A percentile compares a stretch with the other conserved stretches of the same genome.
Evolutionary conservation across 2,329 filamentous ascomycete genomes (phyloP).

Genomic region (Cucurbitaria berberidis): DNA sequence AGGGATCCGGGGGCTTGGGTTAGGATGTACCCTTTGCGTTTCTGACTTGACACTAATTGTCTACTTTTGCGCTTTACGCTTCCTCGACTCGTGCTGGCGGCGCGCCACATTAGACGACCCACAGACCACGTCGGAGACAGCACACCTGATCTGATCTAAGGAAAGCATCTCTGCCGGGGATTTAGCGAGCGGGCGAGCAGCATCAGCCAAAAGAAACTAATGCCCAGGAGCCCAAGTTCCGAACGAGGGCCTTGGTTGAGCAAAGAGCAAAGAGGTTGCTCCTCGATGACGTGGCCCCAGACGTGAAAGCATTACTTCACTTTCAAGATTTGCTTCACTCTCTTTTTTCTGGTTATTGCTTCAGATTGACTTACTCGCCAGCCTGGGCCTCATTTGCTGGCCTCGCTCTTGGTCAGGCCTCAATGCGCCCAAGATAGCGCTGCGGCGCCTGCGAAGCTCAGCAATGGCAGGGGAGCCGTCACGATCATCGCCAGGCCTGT

Average conservation of each 20-base stretch:
- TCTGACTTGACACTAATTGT: slow-evolving; percentile 42
- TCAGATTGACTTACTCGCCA: slow-evolving; percentile 30
- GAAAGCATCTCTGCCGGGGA: slow-evolving; percentile 35
- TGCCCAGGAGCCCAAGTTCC: slow-evolving; percentile 33
- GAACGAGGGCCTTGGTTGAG: slow-evolving; percentile 36
- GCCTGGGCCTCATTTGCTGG: slow-evolving; percentile 36
- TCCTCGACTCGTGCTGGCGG: slow-evolving; percentile 44
- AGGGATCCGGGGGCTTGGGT: slow-evolving; percentile 46
- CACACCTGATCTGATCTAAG: slow-evolving; percentile 42
- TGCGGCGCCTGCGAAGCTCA: slow-evolving; percentile 31
- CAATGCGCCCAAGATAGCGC: slow-evolving; percentile 39
- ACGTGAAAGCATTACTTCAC: slow-evolving; percentile 31
- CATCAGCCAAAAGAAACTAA: slow-evolving; percentile 34
- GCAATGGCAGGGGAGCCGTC: slow-evolving; percentile 29
- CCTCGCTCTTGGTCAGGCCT: slow-evolving; percentile 34
- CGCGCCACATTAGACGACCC: slow-evolving; percentile 45
- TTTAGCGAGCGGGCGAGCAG: slow-evolving; percentile 39
- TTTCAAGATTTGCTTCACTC: slow-evolving; percentile 22
- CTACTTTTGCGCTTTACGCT: slow-evolving; percentile 38
- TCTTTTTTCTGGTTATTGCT: slow-evolving; percentile 32
- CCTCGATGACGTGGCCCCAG: slow-evolving; percentile 44
- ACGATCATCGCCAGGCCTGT: slow-evolving; percentile 29
- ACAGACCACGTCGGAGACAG: slow-evolving; percentile 36
- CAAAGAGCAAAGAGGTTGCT: slow-evolving; percentile 34
- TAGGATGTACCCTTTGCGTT: slow-evolving; percentile 37